Conservation (phyloP, 805 yeast species). For the Saccharomycopsis schoenii region DNA sequence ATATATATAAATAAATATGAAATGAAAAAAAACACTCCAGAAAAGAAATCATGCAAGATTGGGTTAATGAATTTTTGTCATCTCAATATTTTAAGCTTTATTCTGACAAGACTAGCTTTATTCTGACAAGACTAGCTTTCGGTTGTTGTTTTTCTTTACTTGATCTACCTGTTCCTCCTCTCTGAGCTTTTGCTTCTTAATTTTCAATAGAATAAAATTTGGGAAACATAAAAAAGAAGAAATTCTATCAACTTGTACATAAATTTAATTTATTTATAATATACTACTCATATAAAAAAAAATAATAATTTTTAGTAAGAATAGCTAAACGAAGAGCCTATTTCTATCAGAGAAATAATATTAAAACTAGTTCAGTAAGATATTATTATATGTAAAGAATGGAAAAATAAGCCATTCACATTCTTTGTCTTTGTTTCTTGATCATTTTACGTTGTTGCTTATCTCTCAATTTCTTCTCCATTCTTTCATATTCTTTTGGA, state of each 20-base stretch:
- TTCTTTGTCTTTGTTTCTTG: slow-evolving; percentile 47
- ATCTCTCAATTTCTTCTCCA: slow-evolving; percentile 69
- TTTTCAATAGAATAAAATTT: background rate
- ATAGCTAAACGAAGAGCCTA: background rate
- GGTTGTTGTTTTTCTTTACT: background rate
- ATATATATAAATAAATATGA: too few relatives aligned
- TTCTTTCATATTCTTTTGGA: slow-evolving; percentile 71
- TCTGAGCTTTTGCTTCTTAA: background rate
- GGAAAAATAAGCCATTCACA: slow-evolving; percentile 15
- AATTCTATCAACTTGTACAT: background rate
- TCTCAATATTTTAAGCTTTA: too few relatives aligned
- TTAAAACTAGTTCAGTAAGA: background rate
- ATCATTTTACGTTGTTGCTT: slow-evolving; percentile 69
- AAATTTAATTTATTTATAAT: background rate
- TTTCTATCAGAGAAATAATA: background rate
- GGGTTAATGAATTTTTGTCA: too few relatives aligned
- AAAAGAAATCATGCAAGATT: background rate
- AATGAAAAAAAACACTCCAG: too few relatives aligned
- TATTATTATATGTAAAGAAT: background rate
- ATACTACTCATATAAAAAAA: background rate
- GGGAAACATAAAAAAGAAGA: background rate
- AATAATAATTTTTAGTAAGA: too few relatives aligned
- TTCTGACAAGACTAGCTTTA: background rate
- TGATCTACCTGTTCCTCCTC: background rate
- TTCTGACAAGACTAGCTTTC: background rate